Evolutionary conservation across 1,284 basidiomycete species (phyloP), one percentile per base, ranked within the genome.

Genomic region (Filobasidium uniguttulatum): DNA sequence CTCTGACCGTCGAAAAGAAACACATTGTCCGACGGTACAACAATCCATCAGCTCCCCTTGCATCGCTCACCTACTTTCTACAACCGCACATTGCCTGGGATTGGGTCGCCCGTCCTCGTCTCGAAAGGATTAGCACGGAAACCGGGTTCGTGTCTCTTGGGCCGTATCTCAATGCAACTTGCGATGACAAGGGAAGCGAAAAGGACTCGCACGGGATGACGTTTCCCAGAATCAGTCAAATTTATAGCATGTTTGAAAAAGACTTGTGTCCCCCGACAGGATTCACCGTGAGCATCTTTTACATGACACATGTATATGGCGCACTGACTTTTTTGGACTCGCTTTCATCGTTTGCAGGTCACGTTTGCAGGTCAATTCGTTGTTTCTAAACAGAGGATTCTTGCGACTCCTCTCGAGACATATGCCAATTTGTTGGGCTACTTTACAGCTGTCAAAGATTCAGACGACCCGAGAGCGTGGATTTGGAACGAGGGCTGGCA

Each of bases 81-180:
- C 66, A 68, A 50, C 67, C 68, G 4, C 67, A 70, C 33, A 38
- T 69, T 15, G 67, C 67, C 0, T 69, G 67, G 68, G 50, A 63
- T 26, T 63, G 59, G 59, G 55, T 66, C 30, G 61, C 65, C 17
- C 26, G 53, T n/a, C 63, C 66, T 1, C 60, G 67, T 1, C 44
- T 70, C 8, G 46, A 60, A 25, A 53, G 41, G 5, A 38, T 67
- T 8, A 20, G 34, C 1, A 30, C 51, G 8, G 44, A 52, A 2
- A 65, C 62, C 0, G 68, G 66, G 0, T 70, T 69, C 51, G 35
- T 67, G 20, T 62, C 60, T 2, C 59, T 69, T 49, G 65, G 67
- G 1, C 64, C 65, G 22, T 66, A 67, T 41, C 47, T 62, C 40
- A 58, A 54, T 15, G 57, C 59, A 12, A 57, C 54, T 1, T 61